Evolutionary conservation across 345 rosid species (phyloP).

Genomic region (Rhizophora mangle): DNA sequence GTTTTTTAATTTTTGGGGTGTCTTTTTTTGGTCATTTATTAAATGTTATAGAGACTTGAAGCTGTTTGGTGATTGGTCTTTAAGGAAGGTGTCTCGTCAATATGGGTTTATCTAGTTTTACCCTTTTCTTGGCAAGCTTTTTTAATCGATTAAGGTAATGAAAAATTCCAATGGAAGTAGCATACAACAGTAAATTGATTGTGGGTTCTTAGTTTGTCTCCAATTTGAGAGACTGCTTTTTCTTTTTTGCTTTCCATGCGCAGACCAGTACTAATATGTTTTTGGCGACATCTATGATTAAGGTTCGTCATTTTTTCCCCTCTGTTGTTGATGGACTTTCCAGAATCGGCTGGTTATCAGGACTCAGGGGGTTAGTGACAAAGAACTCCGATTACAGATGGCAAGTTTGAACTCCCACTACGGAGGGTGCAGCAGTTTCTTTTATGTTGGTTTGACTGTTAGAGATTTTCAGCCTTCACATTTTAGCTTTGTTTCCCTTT

Average conservation of each 20-base stretch:
- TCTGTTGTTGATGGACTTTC: neutral
- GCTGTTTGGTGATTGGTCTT: neutral
- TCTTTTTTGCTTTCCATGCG: neutral
- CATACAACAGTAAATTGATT: neutral
- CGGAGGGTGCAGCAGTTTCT: neutral
- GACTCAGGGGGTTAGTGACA: neutral
- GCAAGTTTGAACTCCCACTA: neutral
- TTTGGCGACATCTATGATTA: neutral
- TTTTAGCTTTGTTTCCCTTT: neutral
- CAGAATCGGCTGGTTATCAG: neutral
- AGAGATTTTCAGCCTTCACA: neutral
- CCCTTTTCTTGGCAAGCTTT: neutral
- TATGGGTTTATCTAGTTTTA: neutral
- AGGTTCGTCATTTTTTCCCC: too few species aligned
- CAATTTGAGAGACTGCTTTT: neutral
- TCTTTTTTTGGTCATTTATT: slow-evolving; percentile 7
- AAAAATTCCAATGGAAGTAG: neutral
- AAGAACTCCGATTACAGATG: neutral
- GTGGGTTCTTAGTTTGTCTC: neutral
- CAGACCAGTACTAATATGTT: neutral
- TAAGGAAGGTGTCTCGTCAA: neutral
- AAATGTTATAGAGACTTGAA: neutral
- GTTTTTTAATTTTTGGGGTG: slow-evolving; percentile 27
- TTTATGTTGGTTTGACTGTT: slow-evolving; percentile 4
- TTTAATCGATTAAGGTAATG: neutral